Conservation (phyloP, 805 yeast genomes). For the Teunomyces lycoperdinae region DNA sequence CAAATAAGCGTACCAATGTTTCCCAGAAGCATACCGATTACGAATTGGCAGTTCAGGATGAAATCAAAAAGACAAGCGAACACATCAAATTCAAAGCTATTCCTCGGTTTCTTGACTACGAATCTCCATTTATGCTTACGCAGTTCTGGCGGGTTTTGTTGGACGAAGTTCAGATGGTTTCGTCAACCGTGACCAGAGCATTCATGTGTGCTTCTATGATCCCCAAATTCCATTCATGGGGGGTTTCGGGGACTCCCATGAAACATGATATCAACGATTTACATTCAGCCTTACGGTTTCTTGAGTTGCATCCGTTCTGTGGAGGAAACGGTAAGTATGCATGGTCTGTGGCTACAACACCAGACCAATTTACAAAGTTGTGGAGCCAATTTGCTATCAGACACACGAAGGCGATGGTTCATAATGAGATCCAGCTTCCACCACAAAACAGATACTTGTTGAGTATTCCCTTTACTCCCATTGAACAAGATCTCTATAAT, state of each 20-base stretch:
- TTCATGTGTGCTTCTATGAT: constrained; percentile 77
- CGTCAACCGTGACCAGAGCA: constrained; percentile 67
- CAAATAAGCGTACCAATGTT: constrained; percentile 21
- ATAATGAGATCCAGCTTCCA: constrained; percentile 73
- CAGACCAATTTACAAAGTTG: constrained; percentile 37
- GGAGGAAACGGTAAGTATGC: constrained; percentile 35
- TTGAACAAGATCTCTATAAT: constrained; percentile 83
- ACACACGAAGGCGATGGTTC: constrained; percentile 83
- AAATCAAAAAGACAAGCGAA: constrained; percentile 25
- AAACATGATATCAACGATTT: constrained; percentile 65
- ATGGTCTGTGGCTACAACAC: constrained; percentile 34
- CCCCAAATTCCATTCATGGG: constrained; percentile 92
- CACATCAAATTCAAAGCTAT: constrained; percentile 25
- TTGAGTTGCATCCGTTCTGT: constrained; percentile 65
- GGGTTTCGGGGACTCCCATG: constrained; percentile 94
- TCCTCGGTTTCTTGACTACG: constrained; percentile 45
- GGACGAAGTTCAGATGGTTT: constrained; percentile 95
- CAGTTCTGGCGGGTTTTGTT: constrained; percentile 88
- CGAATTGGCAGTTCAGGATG: constrained; percentile 33
- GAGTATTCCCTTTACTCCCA: constrained; percentile 70
- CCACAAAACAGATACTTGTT: constrained; percentile 70
- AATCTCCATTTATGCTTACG: constrained; percentile 76
- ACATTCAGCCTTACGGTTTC: constrained; percentile 64
- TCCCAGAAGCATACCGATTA: constrained; percentile 26
- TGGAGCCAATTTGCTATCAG: constrained; percentile 61